Percentiles rank a stretch among this genome's conserved stretches.
These are phyloP conservation scores for Triticum monococcum DNA, from an alignment of 176 grass and related monocot genomes.

Conservation along the genomic window DNA sequence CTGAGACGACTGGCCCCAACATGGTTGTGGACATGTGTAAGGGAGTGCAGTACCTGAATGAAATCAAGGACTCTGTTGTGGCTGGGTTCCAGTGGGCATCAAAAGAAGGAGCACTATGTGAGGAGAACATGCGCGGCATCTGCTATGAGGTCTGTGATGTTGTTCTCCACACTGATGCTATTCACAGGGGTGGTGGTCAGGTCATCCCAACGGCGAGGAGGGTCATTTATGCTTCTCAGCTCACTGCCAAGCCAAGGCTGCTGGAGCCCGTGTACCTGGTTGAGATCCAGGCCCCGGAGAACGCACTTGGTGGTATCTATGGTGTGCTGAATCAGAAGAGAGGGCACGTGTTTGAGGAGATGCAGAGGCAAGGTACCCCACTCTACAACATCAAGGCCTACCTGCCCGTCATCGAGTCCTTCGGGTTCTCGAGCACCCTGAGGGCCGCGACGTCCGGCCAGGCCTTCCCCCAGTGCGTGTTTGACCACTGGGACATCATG, in stretches of 20 bases:
- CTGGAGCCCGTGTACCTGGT: conserved; percentile 83
- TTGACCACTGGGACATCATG: conserved; percentile 82
- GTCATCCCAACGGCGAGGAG: conserved; percentile 78
- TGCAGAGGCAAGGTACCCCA: conserved; percentile 63
- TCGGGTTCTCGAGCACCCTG: conserved; percentile 44
- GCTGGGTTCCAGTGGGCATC: conserved; percentile 92
- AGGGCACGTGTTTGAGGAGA: conserved; percentile 70
- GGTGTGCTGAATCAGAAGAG: conserved; percentile 78
- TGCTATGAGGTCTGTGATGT: conserved; percentile 89
- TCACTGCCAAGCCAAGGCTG: conserved; percentile 83
- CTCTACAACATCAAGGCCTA: conserved; percentile 91
- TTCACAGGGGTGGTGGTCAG: conserved; percentile 87
- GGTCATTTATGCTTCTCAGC: conserved; percentile 75
- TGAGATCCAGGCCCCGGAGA: conserved; percentile 87
- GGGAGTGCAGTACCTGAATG: conserved; percentile 89
- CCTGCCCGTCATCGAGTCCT: conserved; percentile 61
- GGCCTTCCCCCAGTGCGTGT: conserved; percentile 63
- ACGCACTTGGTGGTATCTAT: conserved; percentile 65
- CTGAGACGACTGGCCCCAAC: conserved; percentile 81
- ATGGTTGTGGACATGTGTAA: conserved; percentile 96
- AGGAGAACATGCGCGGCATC: conserved; percentile 86
- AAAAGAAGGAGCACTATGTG: conserved; percentile 73
- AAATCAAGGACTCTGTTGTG: conserved; percentile 90
- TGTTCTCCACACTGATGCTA: conserved; percentile 85
- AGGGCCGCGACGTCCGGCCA: conserved; percentile 66